Base-by-base conservation (phyloP, 176 grass and related monocot genomes). In the Cenchrus purpureus region DNA sequence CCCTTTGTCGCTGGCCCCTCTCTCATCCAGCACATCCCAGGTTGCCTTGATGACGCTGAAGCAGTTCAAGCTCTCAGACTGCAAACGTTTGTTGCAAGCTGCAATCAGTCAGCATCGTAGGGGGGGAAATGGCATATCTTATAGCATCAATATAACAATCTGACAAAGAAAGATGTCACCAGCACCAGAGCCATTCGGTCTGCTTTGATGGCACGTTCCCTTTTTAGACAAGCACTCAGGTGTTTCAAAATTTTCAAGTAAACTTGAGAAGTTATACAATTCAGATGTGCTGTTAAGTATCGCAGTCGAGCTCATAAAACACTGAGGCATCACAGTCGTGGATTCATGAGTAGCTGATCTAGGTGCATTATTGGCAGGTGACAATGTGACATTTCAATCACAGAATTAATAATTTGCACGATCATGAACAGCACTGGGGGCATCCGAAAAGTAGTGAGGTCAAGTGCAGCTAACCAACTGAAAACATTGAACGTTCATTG, bases 31-130 rank as follows among this genome's bases (percentile, higher is more conserved):
- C 79, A 89, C 81, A 77, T 98, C 90, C 93, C 97, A 98, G 50
- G 84, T 90, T 55, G 77, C 86, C 75, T 98, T 98, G 78, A 98
- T 98, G 53, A 95, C 88, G 40, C 53, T 85, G 84, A 92, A 95
- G 84, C 93, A 98, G 48, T 98, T 98, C 51, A 87, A n/a, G 75
- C 96, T 98, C 79, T 94, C 96, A 34, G 91, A 92, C 96, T 98
- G 87, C 80, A 78, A 70, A 51, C 10, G 73, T 71, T 25, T 81
- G 17, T 71, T 52, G 34, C 52, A 83, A 78, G 67, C 13, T 73
- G 59, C 65, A 53, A 32, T 79, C 34, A 72, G n/a, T 28, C 12
- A 67, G 60, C 49, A 61, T 25, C 5, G 14, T 5, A 55, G 13
- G 34, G 34, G 25, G 25, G 25, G 25, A 73, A 51, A 60, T 3